These are phyloP conservation scores for Paramarasmius palmivorus DNA, from an alignment of 1,284 basidiomycete genomes.

Conservation along the genomic window DNA sequence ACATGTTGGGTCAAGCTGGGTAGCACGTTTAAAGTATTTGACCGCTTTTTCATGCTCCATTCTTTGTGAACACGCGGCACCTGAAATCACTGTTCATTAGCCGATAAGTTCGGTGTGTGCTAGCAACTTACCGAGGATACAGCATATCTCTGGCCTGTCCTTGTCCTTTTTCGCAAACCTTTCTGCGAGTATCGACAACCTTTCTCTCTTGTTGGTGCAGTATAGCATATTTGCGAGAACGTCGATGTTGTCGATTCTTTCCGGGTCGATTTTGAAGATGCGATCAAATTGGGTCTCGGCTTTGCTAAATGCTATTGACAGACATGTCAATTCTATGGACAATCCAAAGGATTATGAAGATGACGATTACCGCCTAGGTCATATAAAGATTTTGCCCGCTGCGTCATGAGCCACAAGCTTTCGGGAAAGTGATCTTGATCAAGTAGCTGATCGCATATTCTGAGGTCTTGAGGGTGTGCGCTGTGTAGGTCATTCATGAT, in stretches of 20 bases:
- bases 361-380: constrained; percentile 4
- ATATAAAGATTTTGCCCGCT: constrained; percentile 11
- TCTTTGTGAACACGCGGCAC: constrained; percentile 22
- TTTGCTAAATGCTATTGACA: constrained; percentile 1
- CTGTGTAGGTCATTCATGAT: constrained; percentile 12
- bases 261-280: constrained; percentile 10
- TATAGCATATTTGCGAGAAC: constrained; percentile 11
- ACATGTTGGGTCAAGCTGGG: constrained; percentile 21
- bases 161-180: constrained; percentile 6
- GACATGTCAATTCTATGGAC: background rate
- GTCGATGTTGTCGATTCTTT: constrained; percentile 15
- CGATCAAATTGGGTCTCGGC: constrained; percentile 11
- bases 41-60: constrained; percentile 24
- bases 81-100: constrained; percentile 2
- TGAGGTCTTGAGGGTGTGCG: constrained; percentile 9
- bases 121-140: constrained; percentile 8
- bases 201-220: constrained; percentile 4
- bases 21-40: constrained; percentile 25
- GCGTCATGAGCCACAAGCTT: constrained; percentile 16
- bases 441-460: constrained; percentile 12
- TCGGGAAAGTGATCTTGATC: constrained; percentile 6
- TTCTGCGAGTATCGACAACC: constrained; percentile 10
- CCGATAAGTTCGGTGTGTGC: no score
- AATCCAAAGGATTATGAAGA: background rate
- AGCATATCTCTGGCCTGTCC: constrained; percentile 15